Evolutionary conservation across 2,329 filamentous ascomycete genomes (phyloP), one percentile per base, ranked within the genome.

Genomic region (Didymella lethalis): DNA sequence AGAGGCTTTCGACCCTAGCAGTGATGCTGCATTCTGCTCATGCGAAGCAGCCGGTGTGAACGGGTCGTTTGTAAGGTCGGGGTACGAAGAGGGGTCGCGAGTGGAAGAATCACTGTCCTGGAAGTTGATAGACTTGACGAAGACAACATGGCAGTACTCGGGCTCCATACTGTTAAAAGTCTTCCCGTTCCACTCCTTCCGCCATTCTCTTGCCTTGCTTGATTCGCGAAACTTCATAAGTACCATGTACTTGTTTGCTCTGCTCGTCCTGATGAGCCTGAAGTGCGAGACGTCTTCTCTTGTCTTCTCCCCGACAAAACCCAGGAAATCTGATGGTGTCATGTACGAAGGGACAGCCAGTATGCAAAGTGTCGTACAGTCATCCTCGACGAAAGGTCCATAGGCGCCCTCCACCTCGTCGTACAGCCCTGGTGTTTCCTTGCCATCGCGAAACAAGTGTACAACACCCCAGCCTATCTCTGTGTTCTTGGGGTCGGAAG

Each of bases 341-440:
- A 98, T 90, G 77, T 97, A 98, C 29, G 91, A 95, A 7, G 95
- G 95, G 14, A 99, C 94, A 5, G 94, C 93, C 28, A 97, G 88
- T 64, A 99, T 94, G 76, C 95, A 98, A 16, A 99, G 79, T 0
- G 92, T 96, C 2, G 91, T 95, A 75, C 91, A 96, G 58, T 92
- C 88, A 31, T 88, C 85, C n/a, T 83, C 77, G 44, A 78, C 78
- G 68, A 81, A 80, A 36, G 64, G 60, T 23, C 66, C 66, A 25
- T 56, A 58, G 41, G 74, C 73, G 41, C 69, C 64, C 44, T 74
- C 68, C 48, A 68, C 79, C 62, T 84, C 81, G 44, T 84, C 80
- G 56, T 86, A 81, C 12, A 92, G 79, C 12, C 82, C 85, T 1
- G 86, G 82, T 0, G 88, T 89, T 75, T 96, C 91, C 58, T 92